Evolutionary conservation across 192 early-diverging fungal species (phyloP).

Genomic region (Podila horticola): DNA sequence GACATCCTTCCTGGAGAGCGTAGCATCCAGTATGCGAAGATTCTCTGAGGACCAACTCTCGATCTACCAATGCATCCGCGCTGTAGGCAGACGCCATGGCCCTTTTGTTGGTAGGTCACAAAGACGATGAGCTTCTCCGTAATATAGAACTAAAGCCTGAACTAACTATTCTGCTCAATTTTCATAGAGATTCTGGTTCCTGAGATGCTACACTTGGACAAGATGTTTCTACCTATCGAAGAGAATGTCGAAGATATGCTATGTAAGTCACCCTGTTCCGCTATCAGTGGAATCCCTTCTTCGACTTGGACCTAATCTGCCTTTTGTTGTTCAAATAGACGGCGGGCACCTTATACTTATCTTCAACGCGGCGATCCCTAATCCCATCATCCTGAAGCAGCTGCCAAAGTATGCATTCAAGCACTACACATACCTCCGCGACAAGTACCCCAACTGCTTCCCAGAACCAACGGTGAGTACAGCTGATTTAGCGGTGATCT

Average conservation of each 20-base stretch:
- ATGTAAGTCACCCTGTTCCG: conserved; percentile 52
- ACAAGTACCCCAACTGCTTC: conserved; percentile 77
- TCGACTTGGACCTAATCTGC: neutral
- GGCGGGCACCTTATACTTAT: conserved; percentile 80
- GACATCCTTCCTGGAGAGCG: conserved; percentile 60
- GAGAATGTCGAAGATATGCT: conserved; percentile 70
- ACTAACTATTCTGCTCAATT: neutral
- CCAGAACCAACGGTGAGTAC: conserved; percentile 62
- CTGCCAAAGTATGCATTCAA: conserved; percentile 80
- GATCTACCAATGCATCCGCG: conserved; percentile 72
- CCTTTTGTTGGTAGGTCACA: conserved; percentile 56
- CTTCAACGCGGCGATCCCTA: conserved; percentile 73
- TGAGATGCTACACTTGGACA: conserved; percentile 70
- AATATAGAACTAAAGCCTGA: no score
- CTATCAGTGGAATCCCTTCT: neutral
- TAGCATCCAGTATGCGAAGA: conserved; percentile 69
- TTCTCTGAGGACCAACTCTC: conserved; percentile 77
- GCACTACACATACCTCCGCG: conserved; percentile 79
- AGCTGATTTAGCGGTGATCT: neutral
- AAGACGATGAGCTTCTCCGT: neutral
- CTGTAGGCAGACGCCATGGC: conserved; percentile 72
- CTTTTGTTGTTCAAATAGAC: conserved; percentile 56
- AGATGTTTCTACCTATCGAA: conserved; percentile 76
- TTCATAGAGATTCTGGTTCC: conserved; percentile 58
- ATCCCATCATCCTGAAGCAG: conserved; percentile 59